Evolutionary conservation across 805 yeast species (phyloP), one percentile per base, ranked within the genome.

Genomic region (Brettanomyces anomalus): DNA sequence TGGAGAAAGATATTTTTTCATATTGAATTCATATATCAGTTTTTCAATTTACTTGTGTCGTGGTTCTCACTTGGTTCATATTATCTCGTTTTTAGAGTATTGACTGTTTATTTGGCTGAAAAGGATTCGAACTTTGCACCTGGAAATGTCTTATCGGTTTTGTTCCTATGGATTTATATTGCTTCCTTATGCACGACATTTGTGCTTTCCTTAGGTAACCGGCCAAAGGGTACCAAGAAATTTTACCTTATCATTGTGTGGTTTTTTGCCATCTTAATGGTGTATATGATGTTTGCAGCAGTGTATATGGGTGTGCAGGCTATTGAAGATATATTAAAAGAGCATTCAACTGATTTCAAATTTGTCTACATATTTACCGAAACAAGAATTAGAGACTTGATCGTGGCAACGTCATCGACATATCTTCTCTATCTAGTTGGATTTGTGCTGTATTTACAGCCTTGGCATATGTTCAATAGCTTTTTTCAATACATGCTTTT

Each of bases 51-150:
- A 42, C 54, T 87, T 42, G 84, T 89, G 37, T 84, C 96, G 3
- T 90, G 96, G 96, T 90, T 90, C 58, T 85, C 96, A 1, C 64
- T 90, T 45, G 94, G 93, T 33, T 85, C 90, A 36, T 93, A 86
- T 61, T 90, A 85, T 61, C 64, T 93, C 45, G 96, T 90, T 42
- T 90, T 90, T 68, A 71, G 95, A 55, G 86, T 90, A 50, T 72
- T 93, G 56, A 84, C 96, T 0, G 74, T 81, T 26, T 81, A 89
- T 42, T 70, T 90, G 48, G 93, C 84, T 13, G 75, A 79, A 26
- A 44, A 67, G 3, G 79, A 67, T 34, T 76, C 81, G 47, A 57
- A 76, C 19, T 82, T 85, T 54, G 71, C 73, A 1, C 83, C 86
- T 5, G 96, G 96, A 20, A 76, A 76, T 52, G 76, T 85, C 43